Base-by-base conservation (phyloP, 2,329 filamentous ascomycete genomes). In the Thermochaetoides dissita region DNA sequence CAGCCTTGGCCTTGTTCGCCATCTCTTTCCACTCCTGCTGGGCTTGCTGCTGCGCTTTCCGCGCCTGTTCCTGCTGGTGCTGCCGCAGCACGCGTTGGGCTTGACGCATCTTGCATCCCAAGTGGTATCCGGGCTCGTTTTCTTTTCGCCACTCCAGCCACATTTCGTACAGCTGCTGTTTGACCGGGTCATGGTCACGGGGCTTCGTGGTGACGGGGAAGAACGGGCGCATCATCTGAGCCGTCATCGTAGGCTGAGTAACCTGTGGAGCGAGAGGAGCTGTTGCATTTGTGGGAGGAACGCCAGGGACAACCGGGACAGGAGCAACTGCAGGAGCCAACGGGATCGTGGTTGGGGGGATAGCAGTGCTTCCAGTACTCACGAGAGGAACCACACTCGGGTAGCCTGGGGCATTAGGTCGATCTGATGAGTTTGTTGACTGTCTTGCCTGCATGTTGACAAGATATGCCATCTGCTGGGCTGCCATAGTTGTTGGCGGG, bases 101-200 rank as follows among this genome's bases (percentile, higher is more conserved):
- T 49, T 69, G 66, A 37, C 66, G 57, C 34, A 57, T 55, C 46
- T 66, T 66, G 55, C 67, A 70, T 48, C 62, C 57, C 44, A 63
- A 48, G 24, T 67, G 66, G 48, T 69, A 70, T 2, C 64, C 65
- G 6, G 67, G 67, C 48, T 68, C 63, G 37, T 63, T 62, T 17
- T 63, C 63, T 47, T 70, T 70, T 43, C 65, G 62, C 62, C 62
- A 67, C 51, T 70, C 67, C 31, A 70, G 62, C 48, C 62, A 69
- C 32, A 59, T 63, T 53, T 70, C 67, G 50, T 70, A 70, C 44
- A 59, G 57, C 45, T 66, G 63, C 51, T 70, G 67, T 28, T 59
- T 59, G 36, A 51, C 44, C 9, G 67, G 53, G 45, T 68, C 55
- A 37, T 64, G 65, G 30, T 54, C 51, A 4, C 57, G 58, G 8